Conservation (phyloP, 1,284 basidiomycete genomes). For the Cystobasidiaceae sp. region DNA sequence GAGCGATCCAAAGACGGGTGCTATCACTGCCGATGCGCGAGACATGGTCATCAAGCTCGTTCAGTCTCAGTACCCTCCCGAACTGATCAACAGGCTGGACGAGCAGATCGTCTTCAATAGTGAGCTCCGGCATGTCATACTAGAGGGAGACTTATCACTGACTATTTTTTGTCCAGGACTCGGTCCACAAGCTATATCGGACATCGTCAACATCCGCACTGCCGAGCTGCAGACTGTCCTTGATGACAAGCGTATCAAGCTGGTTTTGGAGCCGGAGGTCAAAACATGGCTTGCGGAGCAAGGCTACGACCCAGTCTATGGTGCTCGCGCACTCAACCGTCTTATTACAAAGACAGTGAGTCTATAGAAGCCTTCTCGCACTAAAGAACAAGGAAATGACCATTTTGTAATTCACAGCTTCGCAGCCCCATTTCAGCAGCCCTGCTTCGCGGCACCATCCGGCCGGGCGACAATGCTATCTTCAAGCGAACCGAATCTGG, state of each 20-base stretch:
- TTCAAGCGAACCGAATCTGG: conserved; percentile 10
- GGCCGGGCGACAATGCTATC: conserved; percentile 24
- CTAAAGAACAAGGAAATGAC: not conserved
- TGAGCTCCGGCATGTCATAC: not conserved
- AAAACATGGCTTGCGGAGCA: conserved; percentile 66
- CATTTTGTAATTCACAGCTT: too few species aligned
- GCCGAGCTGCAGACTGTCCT: conserved; percentile 35
- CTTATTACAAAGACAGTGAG: conserved; percentile 40
- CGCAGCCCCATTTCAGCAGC: conserved; percentile 20
- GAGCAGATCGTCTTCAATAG: conserved; percentile 30
- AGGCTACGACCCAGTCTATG: conserved; percentile 79
- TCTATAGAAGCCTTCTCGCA: conserved; percentile 40
- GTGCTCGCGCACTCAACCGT: conserved; percentile 61
- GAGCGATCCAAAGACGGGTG: conserved; percentile 50
- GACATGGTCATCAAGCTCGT: conserved; percentile 69
- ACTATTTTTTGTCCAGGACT: not conserved
- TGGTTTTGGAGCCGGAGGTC: conserved; percentile 65
- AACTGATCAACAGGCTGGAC: conserved; percentile 53
- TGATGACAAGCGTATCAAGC: conserved; percentile 52
- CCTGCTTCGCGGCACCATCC: conserved; percentile 17
- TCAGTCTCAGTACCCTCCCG: conserved; percentile 66
- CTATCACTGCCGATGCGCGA: conserved; percentile 59
- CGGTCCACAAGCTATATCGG: conserved; percentile 34
- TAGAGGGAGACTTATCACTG: too few species aligned
- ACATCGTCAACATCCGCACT: conserved; percentile 34